A percentile compares a stretch with the other conserved stretches of the same genome.
phyloP scores from a whole-genome alignment of 2,329 filamentous ascomycete species.

The Xylariaceae sp. region DNA sequence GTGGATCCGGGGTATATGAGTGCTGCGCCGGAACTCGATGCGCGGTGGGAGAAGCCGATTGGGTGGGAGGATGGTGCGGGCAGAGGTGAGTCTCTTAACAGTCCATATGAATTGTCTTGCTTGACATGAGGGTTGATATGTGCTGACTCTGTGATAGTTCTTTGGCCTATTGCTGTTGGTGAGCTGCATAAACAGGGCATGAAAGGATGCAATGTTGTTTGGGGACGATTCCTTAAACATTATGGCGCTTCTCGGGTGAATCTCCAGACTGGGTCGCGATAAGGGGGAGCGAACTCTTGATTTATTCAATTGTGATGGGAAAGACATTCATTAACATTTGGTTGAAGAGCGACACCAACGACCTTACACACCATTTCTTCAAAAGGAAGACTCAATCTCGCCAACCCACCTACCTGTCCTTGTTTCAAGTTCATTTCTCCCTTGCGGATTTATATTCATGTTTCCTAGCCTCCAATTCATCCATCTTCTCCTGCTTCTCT shows the following conservation, averaged over 20 bases:
- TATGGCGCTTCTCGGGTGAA: slow-evolving; percentile 12
- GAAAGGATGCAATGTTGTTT: slow-evolving; percentile 11
- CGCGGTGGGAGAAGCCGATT: slow-evolving; percentile 3
- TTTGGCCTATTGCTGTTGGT: slow-evolving; percentile 16
- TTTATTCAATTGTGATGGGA: background rate
- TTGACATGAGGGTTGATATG: background rate
- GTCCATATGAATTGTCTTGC: background rate
- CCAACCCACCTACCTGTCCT: background rate
- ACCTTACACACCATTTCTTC: background rate
- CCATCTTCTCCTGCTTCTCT: slow-evolving; percentile 26
- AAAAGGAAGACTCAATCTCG: background rate
- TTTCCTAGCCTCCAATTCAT: slow-evolving; percentile 25
- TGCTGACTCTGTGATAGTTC: background rate
- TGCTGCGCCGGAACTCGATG: slow-evolving; percentile 10
- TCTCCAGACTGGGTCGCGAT: slow-evolving; percentile 2
- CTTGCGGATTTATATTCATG: slow-evolving; percentile 6
- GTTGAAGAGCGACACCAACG: background rate
- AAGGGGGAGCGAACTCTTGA: background rate
- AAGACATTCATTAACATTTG: background rate
- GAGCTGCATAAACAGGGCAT: slow-evolving; percentile 8
- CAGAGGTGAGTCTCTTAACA: slow-evolving; percentile 3
- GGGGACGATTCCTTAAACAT: slow-evolving; percentile 15
- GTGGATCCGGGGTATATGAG: slow-evolving; percentile 19
- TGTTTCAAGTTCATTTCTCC: background rate
- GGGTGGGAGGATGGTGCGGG: slow-evolving; percentile 17